A percentile compares a stretch with the other conserved stretches of the same genome.
Conservation (phyloP, 176 grass and related monocot genomes). For the Alopecurus myosuroides region DNA sequence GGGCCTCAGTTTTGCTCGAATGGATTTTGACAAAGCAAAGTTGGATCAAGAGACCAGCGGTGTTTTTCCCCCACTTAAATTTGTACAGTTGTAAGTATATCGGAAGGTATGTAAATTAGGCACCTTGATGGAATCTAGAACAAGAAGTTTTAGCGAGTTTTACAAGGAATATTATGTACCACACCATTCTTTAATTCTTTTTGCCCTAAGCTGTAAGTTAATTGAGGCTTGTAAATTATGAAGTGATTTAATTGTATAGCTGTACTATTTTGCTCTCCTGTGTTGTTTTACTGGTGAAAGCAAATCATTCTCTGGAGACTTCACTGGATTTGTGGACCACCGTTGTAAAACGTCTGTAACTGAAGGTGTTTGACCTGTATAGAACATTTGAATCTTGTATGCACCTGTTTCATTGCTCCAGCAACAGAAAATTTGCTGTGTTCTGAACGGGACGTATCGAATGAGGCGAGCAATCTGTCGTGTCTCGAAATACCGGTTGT, state of each 20-base stretch:
- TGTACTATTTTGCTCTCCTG: neutral
- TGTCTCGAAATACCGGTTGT: neutral
- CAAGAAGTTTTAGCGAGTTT: neutral
- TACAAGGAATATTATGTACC: conserved; percentile 10
- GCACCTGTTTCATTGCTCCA: neutral
- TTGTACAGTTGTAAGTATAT: conserved; percentile 45
- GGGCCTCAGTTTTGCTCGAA: neutral
- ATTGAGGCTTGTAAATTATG: conserved; percentile 22
- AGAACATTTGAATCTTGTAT: neutral
- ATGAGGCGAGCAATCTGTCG: neutral
- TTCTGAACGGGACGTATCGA: neutral
- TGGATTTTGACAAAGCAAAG: neutral
- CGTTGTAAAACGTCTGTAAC: neutral
- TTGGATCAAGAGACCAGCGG: neutral
- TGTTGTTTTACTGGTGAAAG: conserved; percentile 12
- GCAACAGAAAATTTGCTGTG: neutral
- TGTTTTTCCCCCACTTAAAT: neutral
- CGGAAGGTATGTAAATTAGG: conserved; percentile 41
- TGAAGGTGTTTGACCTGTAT: neutral
- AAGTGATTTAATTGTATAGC: conserved; percentile 30
- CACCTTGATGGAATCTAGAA: conserved; percentile 11
- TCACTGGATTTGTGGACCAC: neutral
- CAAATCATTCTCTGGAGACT: neutral
- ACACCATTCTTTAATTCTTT: conserved; percentile 36
- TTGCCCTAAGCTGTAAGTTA: neutral